Evolutionary conservation across 2,329 filamentous ascomycete genomes (phyloP), one percentile per base, ranked within the genome.

Genomic region (Phaeoacremonium minimum): DNA sequence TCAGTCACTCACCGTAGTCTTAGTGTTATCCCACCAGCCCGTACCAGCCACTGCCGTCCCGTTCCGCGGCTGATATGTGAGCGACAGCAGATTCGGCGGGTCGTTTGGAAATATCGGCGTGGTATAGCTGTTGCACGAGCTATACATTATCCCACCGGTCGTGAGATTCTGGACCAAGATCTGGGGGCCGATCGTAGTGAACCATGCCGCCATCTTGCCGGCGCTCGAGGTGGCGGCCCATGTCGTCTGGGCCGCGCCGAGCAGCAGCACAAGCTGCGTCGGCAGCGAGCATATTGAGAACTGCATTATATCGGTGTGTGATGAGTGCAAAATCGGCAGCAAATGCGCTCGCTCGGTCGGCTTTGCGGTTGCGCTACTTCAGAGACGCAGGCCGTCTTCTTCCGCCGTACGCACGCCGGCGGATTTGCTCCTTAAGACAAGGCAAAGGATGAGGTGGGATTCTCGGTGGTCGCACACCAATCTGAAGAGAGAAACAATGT

Each of bases 81-180:
- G 44, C 15, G 50, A 45, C n/a, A 61, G 48, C 2, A 45, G 35
- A 38, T 55, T 51, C 15, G 44, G 48, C n/a, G 47, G 50, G 36
- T 60, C 56, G 36, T 51, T 44, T n/a, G 61, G 60, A 32, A 63
- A 57, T 16, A 53, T 46, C 2, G 61, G 55, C 11, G 48, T 50
- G 35, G 44, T 41, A 20, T 53, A 46, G 29, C 51, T 50, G 40
- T 57, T 61, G 46, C 63, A 60, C 18, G 47, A 45, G 39, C 55
- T 65, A 45, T 66, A 59, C 20, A 50, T 52, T 35, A 65, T 55
- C 11, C 42, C 42, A 13, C 52, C 55, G 3, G 56, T 58, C n/a
- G 52, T 52, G 17, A 50, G 45, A 45, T 65, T 60, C 40, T 61
- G 59, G 32, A 61, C 40, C 19, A 64, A 44, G 14, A 66, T 35